Evolutionary conservation across 768 basidiomycete species (phyloP), one percentile per base, ranked within the genome.

Genomic region (Collybiopsis confluens): DNA sequence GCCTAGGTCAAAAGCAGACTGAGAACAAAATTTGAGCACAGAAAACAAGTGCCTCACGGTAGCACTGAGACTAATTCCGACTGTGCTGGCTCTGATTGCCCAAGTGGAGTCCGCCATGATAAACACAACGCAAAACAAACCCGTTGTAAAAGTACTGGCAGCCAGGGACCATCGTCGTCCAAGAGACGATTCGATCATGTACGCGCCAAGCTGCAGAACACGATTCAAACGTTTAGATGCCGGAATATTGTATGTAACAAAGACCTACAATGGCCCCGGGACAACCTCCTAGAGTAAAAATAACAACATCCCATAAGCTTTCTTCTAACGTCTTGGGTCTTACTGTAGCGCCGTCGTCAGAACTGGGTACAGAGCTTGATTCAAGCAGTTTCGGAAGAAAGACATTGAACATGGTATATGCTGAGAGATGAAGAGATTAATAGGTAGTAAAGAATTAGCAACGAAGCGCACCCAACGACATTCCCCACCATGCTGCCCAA

Each of bases 371-470:
- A 10, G 70, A 51, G 18, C 81, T 72, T 24, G 79, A 78, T 70
- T 96, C 93, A 35, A 96, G 70, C 10, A 94, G 72, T 62, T 91
- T 95, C 0, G 93, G 93, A 18, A 94, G 77, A 64, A 82, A 96
- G 24, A 93, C 90, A 63, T 95, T 96, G 69, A 96, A 95, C 85
- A 96, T 92, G 2, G 90, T 93, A 62, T 85, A 92, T 0, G 83
- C 88, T 90, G 54, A 20, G 52, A 40, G 52, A 43, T 28, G 40
- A 43, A 51, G n/a, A 28, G 21, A 8, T 16, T 48, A 7, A 3
- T 9, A 42, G 13, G n/a, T 48, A n/a, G 24, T 36, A 43, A 45
- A 38, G 13, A 20, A 38, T 23, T 1, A 16, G 35, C 16, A 37
- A 48, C 43, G 41, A 52, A 45, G 11, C 84, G 49, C 57, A 87